Evolutionary conservation across 148 eudicot species (phyloP), one percentile per base, ranked within the genome.

Genomic region (Cornus suecica): DNA sequence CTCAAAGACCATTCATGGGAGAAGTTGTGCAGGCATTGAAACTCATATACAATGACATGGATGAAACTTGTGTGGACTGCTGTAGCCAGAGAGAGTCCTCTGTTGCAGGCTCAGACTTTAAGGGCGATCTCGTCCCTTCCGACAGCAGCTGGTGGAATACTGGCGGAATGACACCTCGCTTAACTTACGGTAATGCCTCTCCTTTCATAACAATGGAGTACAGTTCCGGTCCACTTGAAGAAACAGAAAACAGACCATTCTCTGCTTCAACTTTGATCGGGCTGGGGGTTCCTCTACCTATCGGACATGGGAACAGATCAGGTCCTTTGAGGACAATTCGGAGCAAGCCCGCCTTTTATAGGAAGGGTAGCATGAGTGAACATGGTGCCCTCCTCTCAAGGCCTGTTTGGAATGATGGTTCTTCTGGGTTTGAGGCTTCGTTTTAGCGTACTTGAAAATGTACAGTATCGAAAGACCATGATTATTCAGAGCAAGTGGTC

Each of bases 11-110:
- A 25, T 96, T 96, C 72, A 96, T 96, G 99, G 98, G 99, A 10
- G 99, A 96, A 85, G 99, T 96, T 8, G 98, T 96, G 65, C 99
- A 96, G 80, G 99, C 99, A 1, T 85, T 93, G 42, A 96, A 96
- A 79, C 92, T 91, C 77, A 91, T 93, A 34, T 93, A 88, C 80
- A 96, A 90, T 2, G 92, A 93, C 69, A 70, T 74, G 1, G 92
- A 88, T 26, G 98, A 91, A 66, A 86, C 87, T 41, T 83, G 94
- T 76, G 99, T 77, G 32, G 97, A 92, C 78, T 88, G 87, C 52
- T 88, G 79, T 58, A 90, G 92, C 76, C 88, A 82, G 63, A 86
- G 82, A 76, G 94, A 91, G 64, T 94, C 97, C 5, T 92, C 99
- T 14, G 88, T 86, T 75, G 87, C 76, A 7, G 97, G 86, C 78